A percentile compares a stretch with the other conserved stretches of the same genome.
Conservation (phyloP, 2,329 filamentous ascomycete species). For the Xylariaceae sp. region DNA sequence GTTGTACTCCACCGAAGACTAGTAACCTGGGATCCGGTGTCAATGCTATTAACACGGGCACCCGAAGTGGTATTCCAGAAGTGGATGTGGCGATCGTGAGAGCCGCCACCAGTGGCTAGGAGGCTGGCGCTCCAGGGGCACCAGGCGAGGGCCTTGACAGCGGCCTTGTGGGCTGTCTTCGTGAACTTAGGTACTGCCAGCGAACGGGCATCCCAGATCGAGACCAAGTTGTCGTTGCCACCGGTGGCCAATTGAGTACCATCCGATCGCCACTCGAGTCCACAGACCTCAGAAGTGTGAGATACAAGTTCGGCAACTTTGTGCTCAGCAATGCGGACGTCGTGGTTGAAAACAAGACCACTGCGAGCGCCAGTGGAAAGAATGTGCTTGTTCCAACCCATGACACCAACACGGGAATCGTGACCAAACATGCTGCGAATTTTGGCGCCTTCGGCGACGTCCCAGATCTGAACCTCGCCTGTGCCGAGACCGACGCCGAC, state of each 20-base stretch:
- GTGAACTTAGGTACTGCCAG: slow-evolving; percentile 94
- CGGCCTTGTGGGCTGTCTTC: slow-evolving; percentile 99
- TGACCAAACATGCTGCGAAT: slow-evolving; percentile 98
- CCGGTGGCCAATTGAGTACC: slow-evolving; percentile 95
- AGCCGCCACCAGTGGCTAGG: slow-evolving; percentile 90
- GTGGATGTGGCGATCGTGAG: slow-evolving; percentile 96
- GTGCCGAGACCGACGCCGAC: slow-evolving; percentile 91
- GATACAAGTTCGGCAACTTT: slow-evolving; percentile 96
- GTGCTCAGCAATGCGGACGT: slow-evolving; percentile 95
- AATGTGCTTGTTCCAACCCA: slow-evolving; percentile 99
- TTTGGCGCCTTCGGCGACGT: slow-evolving; percentile 90
- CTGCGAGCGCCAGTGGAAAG: slow-evolving; percentile 92
- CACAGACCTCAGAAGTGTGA: slow-evolving; percentile 96
- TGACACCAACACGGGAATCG: slow-evolving; percentile 91
- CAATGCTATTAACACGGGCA: slow-evolving; percentile 96
- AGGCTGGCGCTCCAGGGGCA: slow-evolving; percentile 99
- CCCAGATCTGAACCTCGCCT: slow-evolving; percentile 98
- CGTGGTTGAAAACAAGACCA: slow-evolving; percentile 96
- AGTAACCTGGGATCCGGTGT: slow-evolving; percentile 96
- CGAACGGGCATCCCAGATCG: slow-evolving; percentile 96
- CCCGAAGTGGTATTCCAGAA: slow-evolving; percentile 99
- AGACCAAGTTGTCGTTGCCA: slow-evolving; percentile 97
- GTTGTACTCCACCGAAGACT: slow-evolving; percentile 93
- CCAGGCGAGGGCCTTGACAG: slow-evolving; percentile 97
- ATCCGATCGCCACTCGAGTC: slow-evolving; percentile 94